Conservation (phyloP, 306 rosid species). For the Trifolium subterraneum region DNA sequence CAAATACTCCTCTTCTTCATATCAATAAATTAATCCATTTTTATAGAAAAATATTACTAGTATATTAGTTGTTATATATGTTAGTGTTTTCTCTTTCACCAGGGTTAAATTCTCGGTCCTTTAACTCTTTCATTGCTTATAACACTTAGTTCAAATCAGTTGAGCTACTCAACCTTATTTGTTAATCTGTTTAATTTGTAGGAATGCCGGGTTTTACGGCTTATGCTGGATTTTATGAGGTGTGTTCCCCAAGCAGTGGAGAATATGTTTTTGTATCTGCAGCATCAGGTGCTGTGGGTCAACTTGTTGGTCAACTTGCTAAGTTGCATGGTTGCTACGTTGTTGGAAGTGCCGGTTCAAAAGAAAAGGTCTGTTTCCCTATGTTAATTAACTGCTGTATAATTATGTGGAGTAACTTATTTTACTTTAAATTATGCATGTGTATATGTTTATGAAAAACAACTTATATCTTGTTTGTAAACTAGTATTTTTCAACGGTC, state of each 20-base stretch:
- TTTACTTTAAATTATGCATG: too few species aligned
- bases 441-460: too few species aligned
- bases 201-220: constrained; percentile 74
- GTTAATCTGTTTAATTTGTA: constrained; percentile 3
- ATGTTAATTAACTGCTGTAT: too few species aligned
- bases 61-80: neutral
- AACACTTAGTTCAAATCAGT: neutral
- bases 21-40: neutral
- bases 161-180: neutral
- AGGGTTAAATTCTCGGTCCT: neutral
- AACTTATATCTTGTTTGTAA: too few species aligned
- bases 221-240: constrained; percentile 57
- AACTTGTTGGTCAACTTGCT: constrained; percentile 66
- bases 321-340: constrained; percentile 68
- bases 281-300: constrained; percentile 68
- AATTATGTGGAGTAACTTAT: too few species aligned
- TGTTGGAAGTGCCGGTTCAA: constrained; percentile 67
- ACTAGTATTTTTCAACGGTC: too few species aligned
- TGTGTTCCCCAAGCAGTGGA: constrained; percentile 52
- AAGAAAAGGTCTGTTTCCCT: constrained; percentile 43
- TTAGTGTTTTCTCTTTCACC: neutral
- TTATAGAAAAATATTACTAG: neutral
- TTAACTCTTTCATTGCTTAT: neutral
- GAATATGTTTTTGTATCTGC: constrained; percentile 63
- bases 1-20: neutral